These are phyloP conservation scores for Trichosanthes truncata DNA, from an alignment of 306 rosid genomes.

Conservation along the genomic window DNA sequence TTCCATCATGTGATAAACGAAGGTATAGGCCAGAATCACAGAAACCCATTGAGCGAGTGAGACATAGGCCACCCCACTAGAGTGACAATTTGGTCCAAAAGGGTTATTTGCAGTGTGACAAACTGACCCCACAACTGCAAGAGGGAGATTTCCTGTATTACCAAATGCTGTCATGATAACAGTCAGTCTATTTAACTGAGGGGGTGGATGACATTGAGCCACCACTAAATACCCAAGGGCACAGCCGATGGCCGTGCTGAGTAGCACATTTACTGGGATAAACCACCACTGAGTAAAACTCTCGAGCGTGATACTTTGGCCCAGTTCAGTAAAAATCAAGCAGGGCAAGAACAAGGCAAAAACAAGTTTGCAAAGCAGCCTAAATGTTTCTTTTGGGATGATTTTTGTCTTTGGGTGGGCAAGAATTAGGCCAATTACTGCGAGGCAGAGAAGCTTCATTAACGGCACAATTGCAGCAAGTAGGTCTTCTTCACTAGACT, in stretches of 20 bases:
- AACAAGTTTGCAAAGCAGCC: constrained; percentile 76
- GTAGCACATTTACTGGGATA: constrained; percentile 65
- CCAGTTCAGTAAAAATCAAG: constrained; percentile 71
- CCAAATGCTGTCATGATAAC: constrained; percentile 82
- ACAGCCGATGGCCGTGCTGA: constrained; percentile 63
- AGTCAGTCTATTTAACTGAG: constrained; percentile 47
- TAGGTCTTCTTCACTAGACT: constrained; percentile 37
- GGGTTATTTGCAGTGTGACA: constrained; percentile 62
- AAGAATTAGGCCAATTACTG: constrained; percentile 57
- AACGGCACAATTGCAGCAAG: constrained; percentile 55
- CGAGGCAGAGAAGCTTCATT: constrained; percentile 57
- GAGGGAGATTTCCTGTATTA: constrained; percentile 83
- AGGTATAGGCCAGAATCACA: constrained; percentile 73
- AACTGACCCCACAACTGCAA: constrained; percentile 71
- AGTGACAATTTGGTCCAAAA: constrained; percentile 58
- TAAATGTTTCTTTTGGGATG: constrained; percentile 63
- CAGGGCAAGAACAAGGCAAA: constrained; percentile 89
- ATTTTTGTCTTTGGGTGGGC: constrained; percentile 51
- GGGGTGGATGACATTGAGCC: constrained; percentile 67
- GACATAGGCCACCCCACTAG: constrained; percentile 81
- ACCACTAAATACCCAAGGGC: constrained; percentile 61
- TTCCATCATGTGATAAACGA: constrained; percentile 97
- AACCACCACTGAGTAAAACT: constrained; percentile 73
- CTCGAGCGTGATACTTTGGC: constrained; percentile 50
- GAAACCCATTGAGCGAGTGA: constrained; percentile 85